phyloP scores from a whole-genome alignment of 2,329 filamentous ascomycete species.

The Sclerotinia subarctica region DNA sequence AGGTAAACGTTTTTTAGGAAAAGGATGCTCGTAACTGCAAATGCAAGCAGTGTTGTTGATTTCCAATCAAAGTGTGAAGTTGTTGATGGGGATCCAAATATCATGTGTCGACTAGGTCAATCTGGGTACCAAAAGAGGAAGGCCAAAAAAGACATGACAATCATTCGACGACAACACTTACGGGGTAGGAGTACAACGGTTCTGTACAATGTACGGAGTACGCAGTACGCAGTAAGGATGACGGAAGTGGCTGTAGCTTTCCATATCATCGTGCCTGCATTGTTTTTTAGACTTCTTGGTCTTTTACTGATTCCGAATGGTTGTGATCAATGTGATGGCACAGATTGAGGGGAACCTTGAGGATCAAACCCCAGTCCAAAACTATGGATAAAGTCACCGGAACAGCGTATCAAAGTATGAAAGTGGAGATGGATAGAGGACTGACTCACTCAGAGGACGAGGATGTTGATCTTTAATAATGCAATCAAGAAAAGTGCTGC shows the following conservation, averaged over 20 bases:
- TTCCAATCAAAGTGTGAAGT: not conserved
- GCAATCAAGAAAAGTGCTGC: constrained; percentile 4
- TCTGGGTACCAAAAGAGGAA: not conserved
- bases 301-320: not conserved
- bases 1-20: too few relatives aligned
- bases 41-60: constrained; percentile 3
- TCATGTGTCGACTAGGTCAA: not conserved
- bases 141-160: not conserved
- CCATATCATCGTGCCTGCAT: constrained; percentile 14
- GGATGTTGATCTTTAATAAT: not conserved
- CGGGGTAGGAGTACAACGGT: constrained; percentile 10
- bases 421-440: not conserved
- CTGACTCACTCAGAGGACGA: not conserved
- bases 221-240: not conserved
- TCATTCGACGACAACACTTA: not conserved
- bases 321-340: not conserved
- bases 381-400: constrained; percentile 1
- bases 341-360: constrained; percentile 12
- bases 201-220: not conserved
- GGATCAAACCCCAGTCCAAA: not conserved
- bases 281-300: not conserved
- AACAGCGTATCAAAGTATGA: not conserved
- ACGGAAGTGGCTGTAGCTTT: constrained; percentile 17
- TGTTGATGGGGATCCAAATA: not conserved
- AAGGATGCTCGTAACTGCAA: not conserved